Evolutionary conservation across 352 stramenopile genomes (phyloP).

Genomic region (Pythium coloratum): DNA sequence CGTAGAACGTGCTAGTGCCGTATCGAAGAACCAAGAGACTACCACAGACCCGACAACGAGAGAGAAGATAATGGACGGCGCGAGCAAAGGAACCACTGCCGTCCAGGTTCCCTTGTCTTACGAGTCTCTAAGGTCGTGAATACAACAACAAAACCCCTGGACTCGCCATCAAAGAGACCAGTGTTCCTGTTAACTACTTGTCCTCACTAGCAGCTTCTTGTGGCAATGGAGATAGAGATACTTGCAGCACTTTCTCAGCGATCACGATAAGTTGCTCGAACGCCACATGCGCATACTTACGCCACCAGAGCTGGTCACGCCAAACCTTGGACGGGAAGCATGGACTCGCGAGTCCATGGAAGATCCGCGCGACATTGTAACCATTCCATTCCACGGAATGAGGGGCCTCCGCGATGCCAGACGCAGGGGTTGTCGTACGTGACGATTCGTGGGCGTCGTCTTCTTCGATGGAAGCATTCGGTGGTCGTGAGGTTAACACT

Average conservation of each 20-base stretch:
- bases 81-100: background rate
- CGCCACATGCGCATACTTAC: constrained; percentile 60
- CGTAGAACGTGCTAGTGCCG: background rate
- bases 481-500: constrained; percentile 32
- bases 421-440: background rate
- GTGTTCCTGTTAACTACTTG: background rate
- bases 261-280: constrained; percentile 77
- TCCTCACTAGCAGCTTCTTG: background rate
- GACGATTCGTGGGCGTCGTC: constrained; percentile 6
- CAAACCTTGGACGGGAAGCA: constrained; percentile 58
- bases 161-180: background rate
- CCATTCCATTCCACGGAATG: constrained; percentile 45
- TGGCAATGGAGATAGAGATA: background rate
- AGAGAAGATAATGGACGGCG: background rate
- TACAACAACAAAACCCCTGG: background rate
- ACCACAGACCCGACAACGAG: background rate
- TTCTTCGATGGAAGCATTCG: constrained; percentile 25
- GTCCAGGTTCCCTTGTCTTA: background rate
- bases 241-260: constrained; percentile 49
- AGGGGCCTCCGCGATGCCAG: background rate
- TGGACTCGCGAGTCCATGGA: constrained; percentile 72
- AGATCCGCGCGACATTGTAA: constrained; percentile 73
- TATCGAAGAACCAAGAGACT: background rate
- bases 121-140: background rate
- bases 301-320: constrained; percentile 67